Conservation (phyloP, 2,329 filamentous ascomycete species). For the Lachnellula occidentalis region DNA sequence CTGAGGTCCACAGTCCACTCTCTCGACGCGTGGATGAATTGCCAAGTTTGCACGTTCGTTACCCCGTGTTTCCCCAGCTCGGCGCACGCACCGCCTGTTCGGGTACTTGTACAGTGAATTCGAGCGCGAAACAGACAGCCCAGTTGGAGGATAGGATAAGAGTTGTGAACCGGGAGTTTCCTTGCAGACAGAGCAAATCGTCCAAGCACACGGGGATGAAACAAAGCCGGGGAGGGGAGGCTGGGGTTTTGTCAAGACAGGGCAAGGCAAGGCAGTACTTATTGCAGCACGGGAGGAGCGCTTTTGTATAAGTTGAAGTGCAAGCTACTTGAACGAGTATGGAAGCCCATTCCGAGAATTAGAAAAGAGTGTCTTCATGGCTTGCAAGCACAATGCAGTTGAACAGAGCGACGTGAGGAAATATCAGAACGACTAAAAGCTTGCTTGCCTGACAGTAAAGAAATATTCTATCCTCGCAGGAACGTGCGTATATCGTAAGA, state of each 20-base stretch:
- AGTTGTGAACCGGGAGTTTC: slow-evolving; percentile 30
- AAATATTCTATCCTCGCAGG: not conserved
- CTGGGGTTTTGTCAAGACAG: not conserved
- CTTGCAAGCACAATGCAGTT: not conserved
- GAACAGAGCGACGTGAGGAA: not conserved
- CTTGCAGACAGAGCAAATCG: slow-evolving; percentile 35
- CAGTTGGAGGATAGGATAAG: slow-evolving; percentile 36
- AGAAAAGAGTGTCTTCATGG: slow-evolving; percentile 1
- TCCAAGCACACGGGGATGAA: slow-evolving; percentile 24
- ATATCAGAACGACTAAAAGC: not conserved
- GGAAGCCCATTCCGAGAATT: not conserved
- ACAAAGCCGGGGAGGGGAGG: not conserved
- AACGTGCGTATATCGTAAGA: not conserved
- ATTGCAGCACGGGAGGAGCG: no score
- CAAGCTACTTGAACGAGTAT: not conserved
- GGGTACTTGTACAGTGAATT: slow-evolving; percentile 44
- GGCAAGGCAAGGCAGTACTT: no score
- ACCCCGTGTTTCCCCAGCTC: slow-evolving; percentile 47
- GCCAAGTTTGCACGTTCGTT: slow-evolving; percentile 42
- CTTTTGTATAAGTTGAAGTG: not conserved
- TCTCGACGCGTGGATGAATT: slow-evolving; percentile 31
- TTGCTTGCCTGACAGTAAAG: not conserved
- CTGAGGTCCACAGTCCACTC: slow-evolving; percentile 37
- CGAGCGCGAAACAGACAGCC: slow-evolving; percentile 42
- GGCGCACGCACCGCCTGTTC: slow-evolving; percentile 40